Base-by-base conservation (phyloP, 2,329 filamentous ascomycete species). In the Cladosporium sp. region DNA sequence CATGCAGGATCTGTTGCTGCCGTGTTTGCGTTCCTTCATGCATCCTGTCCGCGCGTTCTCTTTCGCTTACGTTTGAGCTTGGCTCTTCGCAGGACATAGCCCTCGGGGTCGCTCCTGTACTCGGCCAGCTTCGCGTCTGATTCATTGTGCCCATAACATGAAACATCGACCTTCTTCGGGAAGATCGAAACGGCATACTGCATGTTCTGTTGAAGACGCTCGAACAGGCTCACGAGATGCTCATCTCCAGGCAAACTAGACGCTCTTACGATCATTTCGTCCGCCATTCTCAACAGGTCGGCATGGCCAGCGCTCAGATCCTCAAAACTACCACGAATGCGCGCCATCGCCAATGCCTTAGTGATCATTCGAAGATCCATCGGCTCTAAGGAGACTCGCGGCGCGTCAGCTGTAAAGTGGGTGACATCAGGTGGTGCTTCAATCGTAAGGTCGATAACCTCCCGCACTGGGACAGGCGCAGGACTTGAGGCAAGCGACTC, bases 81-180 rank as follows among this genome's bases (percentile, higher is more conserved):
- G 31, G n/a, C 33, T 29, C n/a, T 21, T 55, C 16, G 52, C 26
- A 8, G 26, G 18, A 46, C 26, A 31, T 61, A 23, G 18, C 28
- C 26, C n/a, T 29, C 18, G 5, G 55, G 31, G 28, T 40, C 40
- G 29, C 29, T 62, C 59, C 35, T 52, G 16, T 37, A 31, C 23
- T n/a, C 10, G 6, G 31, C 46, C 21, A 62, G 29, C 3, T 23
- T 16, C 21, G 11, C 21, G 49, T 62, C 60, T 21, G 60, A 28
- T n/a, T 62, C 49, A 16, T 52, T 52, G 60, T 62, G 55, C 21
- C 60, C 60, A 29, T 44, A 62, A 26, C 40, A 12, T 10, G 60
- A 55, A 10, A 44, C 33, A 44, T 62, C 49, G 4, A 16, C 28
- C 33, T 62, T 26, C 14, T 62, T 16, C n/a, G 58, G 58, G 16